phyloP scores from a whole-genome alignment of 2,329 filamentous ascomycete species.

The Aspergillus cejpii region DNA sequence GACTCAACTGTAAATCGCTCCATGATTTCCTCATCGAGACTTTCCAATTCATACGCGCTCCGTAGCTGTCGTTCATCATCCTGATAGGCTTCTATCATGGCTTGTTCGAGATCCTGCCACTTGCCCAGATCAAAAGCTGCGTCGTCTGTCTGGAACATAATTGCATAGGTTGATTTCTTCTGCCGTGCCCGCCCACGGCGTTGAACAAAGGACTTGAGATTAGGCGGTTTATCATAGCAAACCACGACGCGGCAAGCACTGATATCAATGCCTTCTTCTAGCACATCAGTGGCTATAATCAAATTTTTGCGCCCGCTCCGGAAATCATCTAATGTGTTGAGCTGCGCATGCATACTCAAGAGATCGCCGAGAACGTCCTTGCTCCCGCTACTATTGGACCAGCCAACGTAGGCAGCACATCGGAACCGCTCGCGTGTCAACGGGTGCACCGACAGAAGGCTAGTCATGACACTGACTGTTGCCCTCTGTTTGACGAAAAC shows the following conservation, averaged over 20 bases:
- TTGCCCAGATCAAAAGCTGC: slow-evolving; percentile 35
- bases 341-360: slow-evolving; percentile 43
- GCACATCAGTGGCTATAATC: slow-evolving; percentile 52
- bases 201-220: slow-evolving; percentile 60
- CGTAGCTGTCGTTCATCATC: slow-evolving; percentile 53
- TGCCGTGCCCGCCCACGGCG: slow-evolving; percentile 57
- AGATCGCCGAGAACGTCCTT: slow-evolving; percentile 47
- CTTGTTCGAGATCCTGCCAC: slow-evolving; percentile 62
- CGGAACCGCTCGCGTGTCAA: slow-evolving; percentile 42
- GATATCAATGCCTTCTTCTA: slow-evolving; percentile 58
- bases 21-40: slow-evolving; percentile 36
- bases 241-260: slow-evolving; percentile 59
- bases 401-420: slow-evolving; percentile 42
- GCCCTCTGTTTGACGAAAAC: slow-evolving; percentile 61
- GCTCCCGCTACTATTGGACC: slow-evolving; percentile 38
- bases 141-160: slow-evolving; percentile 43
- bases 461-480: slow-evolving; percentile 54
- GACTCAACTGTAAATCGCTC: slow-evolving; percentile 38
- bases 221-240: slow-evolving; percentile 56
- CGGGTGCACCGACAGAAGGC: slow-evolving; percentile 52
- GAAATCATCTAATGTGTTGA: slow-evolving; percentile 50
- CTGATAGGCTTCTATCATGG: slow-evolving; percentile 66
- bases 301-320: slow-evolving; percentile 49
- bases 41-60: slow-evolving; percentile 46
- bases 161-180: slow-evolving; percentile 48